Conservation (phyloP, 2,329 filamentous ascomycete species). For the Aspergillus brunneoviolaceus region DNA sequence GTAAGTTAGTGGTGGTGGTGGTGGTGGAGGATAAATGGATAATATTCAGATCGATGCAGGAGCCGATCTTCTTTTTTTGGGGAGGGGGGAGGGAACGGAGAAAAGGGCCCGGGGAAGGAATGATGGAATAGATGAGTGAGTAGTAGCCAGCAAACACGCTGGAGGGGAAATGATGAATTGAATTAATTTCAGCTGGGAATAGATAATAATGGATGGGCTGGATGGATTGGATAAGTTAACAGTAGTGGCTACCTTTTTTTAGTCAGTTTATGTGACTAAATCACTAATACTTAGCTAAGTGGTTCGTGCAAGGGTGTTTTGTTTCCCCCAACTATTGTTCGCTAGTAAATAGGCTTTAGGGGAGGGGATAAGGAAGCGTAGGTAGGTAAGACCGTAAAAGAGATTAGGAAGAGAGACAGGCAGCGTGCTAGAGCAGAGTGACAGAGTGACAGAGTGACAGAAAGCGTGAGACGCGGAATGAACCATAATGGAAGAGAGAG, state of each 20-base stretch:
- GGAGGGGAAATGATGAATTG: not conserved
- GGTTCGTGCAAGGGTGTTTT: not conserved
- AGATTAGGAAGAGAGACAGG: too few species aligned
- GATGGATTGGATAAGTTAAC: not conserved
- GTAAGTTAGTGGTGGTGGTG: not conserved
- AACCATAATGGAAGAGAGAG: not conserved
- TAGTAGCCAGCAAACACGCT: not conserved
- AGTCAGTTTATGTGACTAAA: not conserved
- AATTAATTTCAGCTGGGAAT: not conserved
- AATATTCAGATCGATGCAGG: slow-evolving; percentile 7
- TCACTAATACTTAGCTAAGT: not conserved
- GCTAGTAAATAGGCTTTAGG: not conserved
- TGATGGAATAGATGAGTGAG: too few species aligned
- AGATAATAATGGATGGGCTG: too few species aligned
- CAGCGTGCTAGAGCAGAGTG: too few species aligned
- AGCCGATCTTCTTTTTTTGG: not conserved
- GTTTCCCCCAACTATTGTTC: not conserved
- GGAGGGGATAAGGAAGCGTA: not conserved
- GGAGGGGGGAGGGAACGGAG: not conserved
- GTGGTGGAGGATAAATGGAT: not conserved
- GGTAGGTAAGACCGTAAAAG: not conserved
- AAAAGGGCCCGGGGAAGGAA: not conserved
- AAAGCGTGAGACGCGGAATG: too few species aligned
- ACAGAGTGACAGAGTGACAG: too few species aligned
- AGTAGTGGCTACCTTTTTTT: not conserved